phyloP scores from a whole-genome alignment of 2,329 filamentous ascomycete genomes.

The Dothistroma pini region DNA sequence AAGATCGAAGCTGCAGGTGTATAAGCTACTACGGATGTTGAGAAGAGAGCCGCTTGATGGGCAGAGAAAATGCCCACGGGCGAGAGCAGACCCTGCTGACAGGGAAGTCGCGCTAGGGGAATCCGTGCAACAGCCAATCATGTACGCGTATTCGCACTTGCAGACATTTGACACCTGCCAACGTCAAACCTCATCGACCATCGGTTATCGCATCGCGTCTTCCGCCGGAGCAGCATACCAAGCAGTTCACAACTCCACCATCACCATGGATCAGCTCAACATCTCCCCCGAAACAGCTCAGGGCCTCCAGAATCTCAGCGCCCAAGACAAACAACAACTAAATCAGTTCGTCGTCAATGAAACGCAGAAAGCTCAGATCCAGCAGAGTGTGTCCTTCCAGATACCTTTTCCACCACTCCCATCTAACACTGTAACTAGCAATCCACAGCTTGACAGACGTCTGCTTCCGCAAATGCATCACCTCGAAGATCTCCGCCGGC shows the following conservation, averaged over 20 bases:
- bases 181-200: not conserved
- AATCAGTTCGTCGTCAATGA: constrained; percentile 82
- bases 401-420: not conserved
- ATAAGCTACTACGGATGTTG: not conserved
- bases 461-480: constrained; percentile 95
- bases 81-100: not conserved
- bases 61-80: constrained; percentile 1
- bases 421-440: not conserved
- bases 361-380: constrained; percentile 75
- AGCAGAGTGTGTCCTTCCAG: constrained; percentile 36
- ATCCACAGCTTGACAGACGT: constrained; percentile 22
- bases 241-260: not conserved
- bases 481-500: constrained; percentile 64
- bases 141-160: not conserved
- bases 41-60: not conserved
- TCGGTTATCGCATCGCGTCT: constrained; percentile 2
- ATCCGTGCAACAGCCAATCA: constrained; percentile 3
- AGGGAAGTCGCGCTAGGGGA: not conserved
- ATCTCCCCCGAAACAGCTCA: constrained; percentile 27
- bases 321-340: constrained; percentile 66
- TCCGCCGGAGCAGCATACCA: not conserved
- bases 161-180: not conserved
- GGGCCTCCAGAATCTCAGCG: constrained; percentile 28
- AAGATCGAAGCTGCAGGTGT: not conserved
- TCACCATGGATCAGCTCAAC: constrained; percentile 28